A percentile compares a stretch with the other conserved stretches of the same genome.
These are phyloP conservation scores for Abortiporus biennis DNA, from an alignment of 1,284 basidiomycete species.

Conservation along the genomic window DNA sequence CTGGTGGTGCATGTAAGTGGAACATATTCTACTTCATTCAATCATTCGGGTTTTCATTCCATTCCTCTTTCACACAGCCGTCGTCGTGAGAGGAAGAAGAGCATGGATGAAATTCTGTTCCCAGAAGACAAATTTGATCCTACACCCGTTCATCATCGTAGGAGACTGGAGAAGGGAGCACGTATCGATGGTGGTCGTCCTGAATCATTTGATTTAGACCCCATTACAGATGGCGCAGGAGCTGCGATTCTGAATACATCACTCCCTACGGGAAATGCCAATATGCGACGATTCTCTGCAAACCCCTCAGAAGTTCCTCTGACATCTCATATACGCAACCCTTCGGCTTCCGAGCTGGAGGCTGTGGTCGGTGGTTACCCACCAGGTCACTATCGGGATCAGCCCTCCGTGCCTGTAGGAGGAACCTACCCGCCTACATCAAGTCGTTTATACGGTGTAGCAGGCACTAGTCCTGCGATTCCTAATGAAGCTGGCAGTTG, in stretches of 20 bases:
- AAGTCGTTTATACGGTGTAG: neutral
- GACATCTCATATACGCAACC: neutral
- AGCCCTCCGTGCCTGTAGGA: neutral
- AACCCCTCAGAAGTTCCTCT: no score
- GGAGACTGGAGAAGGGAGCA: neutral
- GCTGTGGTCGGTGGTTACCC: neutral
- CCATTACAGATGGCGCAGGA: no score
- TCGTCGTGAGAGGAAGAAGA: neutral
- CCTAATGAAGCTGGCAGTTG: neutral
- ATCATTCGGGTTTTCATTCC: neutral
- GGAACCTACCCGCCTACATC: no score
- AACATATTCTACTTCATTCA: no score
- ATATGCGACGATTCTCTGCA: no score
- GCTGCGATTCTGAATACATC: no score
- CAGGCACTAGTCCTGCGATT: neutral
- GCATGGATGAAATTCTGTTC: neutral
- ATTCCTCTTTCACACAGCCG: neutral
- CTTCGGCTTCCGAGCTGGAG: neutral
- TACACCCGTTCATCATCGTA: constrained; percentile 1
- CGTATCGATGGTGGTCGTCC: neutral
- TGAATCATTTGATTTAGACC: no score
- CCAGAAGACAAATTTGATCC: constrained; percentile 2
- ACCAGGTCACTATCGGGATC: neutral
- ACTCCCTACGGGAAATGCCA: no score
- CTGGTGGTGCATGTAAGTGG: constrained; percentile 47